A percentile compares a stretch with the other conserved stretches of the same genome.
Conservation (phyloP, 352 stramenopile species). For the Pythium insidiosum region DNA sequence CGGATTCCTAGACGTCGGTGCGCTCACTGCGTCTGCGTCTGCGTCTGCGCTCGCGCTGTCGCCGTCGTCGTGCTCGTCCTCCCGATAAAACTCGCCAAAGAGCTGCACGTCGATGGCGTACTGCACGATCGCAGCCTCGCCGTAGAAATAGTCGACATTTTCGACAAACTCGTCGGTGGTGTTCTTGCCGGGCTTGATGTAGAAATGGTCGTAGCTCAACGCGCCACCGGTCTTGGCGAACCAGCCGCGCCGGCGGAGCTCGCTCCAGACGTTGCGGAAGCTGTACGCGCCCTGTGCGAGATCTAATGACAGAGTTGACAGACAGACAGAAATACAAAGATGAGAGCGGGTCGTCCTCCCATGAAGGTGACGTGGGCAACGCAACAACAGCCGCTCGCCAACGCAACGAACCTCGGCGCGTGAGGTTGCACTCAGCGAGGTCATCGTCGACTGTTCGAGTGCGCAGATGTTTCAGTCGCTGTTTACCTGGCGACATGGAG, state of each 20-base stretch:
- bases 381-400: background rate
- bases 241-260: conserved; percentile 1
- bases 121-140: conserved; percentile 1
- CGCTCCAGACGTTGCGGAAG: conserved; percentile 4
- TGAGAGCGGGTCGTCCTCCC: too few relatives aligned
- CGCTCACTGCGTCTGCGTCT: too few relatives aligned
- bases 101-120: conserved; percentile 2
- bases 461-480: background rate
- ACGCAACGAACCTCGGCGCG: conserved; percentile 5
- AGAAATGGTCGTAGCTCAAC: conserved; percentile 13
- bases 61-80: too few relatives aligned
- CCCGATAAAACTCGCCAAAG: background rate
- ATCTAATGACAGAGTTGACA: background rate
- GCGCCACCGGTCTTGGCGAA: background rate
- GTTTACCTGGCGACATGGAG: too few relatives aligned
- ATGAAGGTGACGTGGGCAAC: too few relatives aligned
- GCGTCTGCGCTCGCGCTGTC: too few relatives aligned
- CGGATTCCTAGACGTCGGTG: too few relatives aligned
- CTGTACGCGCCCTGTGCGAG: conserved; percentile 3
- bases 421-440: conserved; percentile 5
- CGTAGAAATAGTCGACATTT: conserved; percentile 13
- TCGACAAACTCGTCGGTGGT: conserved; percentile 3
- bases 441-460: conserved; percentile 6
- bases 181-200: conserved; percentile 12
- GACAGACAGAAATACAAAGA: background rate